Base-by-base conservation (phyloP, 441 rosid species). In the Gossypium gossypioides region DNA sequence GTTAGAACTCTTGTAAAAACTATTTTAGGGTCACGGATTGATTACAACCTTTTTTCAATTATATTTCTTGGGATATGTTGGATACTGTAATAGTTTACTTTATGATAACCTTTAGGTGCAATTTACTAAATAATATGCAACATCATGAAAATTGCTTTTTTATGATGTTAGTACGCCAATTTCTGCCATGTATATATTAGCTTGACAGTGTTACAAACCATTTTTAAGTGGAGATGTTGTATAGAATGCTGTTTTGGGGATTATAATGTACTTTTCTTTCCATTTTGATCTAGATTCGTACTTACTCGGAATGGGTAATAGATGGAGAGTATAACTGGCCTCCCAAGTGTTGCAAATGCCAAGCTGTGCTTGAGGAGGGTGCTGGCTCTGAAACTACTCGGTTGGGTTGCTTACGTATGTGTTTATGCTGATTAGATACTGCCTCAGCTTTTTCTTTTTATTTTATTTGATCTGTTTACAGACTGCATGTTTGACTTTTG, bases 301-400 rank as follows among this genome's bases (percentile, higher is more conserved):
- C 97, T 18, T 95, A 95, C 86, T 95, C 99, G 5, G 99, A 95
- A 68, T 95, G 99, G 97, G 98, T 95, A 70, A 95, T 91, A 81
- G 99, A 95, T 76, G 99, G 93, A 73, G 99, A 89, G 76, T 92
- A 95, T 80, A 97, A 95, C 68, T 92, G 94, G 92, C 97, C 97
- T 73, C 84, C 88, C 8, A 92, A 86, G 75, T 95, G 99, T 81
- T 91, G 98, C 78, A 84, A 83, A 7, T 95, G 99, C 81, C 93
- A 85, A 80, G 80, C 76, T 67, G 81, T 79, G n/a, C 87, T 95
- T 69, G 92, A 86, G 34, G 97, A 91, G 81, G 93, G 87, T 73
- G 76, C 70, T 55, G 85, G 79, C 73, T 81, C 84, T 51, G 88
- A 84, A 82, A 91, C 88, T 76, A 95, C 96, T 72, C 92, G 99